phyloP scores from a whole-genome alignment of 1,139 yeast genomes.

The Torulaspora pretoriensis region DNA sequence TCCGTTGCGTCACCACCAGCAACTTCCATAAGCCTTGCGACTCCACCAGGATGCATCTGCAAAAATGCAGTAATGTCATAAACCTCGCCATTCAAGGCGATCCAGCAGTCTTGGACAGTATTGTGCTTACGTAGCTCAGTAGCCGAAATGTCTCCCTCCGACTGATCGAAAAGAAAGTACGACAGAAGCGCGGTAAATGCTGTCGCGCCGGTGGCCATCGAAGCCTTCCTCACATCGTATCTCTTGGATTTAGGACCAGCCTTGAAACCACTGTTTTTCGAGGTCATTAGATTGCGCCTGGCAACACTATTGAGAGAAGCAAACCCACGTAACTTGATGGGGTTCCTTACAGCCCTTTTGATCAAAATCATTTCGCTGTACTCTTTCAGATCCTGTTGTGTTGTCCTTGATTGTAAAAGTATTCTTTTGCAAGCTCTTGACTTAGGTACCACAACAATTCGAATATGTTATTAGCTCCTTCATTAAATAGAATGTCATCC shows the following conservation, averaged over 20 bases:
- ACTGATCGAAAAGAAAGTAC: constrained; percentile 2
- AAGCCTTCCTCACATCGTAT: constrained; percentile 1
- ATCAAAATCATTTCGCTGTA: too few relatives aligned
- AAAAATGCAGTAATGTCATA: constrained; percentile 78
- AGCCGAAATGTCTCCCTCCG: constrained; percentile 6
- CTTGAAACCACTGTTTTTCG: too few relatives aligned
- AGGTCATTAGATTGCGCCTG: too few relatives aligned
- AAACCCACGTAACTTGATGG: too few relatives aligned
- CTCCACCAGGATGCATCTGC: constrained; percentile 86
- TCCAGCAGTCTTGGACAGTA: constrained; percentile 77
- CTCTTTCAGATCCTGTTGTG: neutral
- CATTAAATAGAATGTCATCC: neutral
- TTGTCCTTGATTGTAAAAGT: neutral
- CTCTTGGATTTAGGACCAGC: neutral
- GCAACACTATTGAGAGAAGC: too few relatives aligned
- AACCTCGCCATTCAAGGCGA: constrained; percentile 75
- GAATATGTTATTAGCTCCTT: too few relatives aligned
- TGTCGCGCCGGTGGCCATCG: constrained; percentile 7
- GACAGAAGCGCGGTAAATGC: constrained; percentile 9
- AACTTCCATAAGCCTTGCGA: constrained; percentile 60
- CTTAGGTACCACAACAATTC: too few relatives aligned
- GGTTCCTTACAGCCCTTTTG: too few relatives aligned
- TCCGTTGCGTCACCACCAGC: constrained; percentile 93
- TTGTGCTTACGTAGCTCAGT: constrained; percentile 54
- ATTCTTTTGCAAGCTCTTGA: neutral